Evolutionary conservation across 2,329 filamentous ascomycete genomes (phyloP).

Genomic region (Chaetomium sp.): DNA sequence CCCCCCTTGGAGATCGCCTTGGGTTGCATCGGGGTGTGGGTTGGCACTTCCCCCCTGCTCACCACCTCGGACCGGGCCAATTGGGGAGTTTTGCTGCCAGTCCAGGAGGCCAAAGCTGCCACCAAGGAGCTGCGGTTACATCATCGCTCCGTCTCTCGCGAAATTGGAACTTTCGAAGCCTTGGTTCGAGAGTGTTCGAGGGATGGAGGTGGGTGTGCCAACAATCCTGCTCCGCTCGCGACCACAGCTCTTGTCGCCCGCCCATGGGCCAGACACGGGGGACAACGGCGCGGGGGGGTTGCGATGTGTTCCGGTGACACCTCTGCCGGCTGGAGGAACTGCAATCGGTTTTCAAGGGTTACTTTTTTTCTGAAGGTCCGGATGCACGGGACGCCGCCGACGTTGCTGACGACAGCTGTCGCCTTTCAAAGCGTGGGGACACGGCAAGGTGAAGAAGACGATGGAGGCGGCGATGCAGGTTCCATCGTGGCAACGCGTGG

Average conservation of each 20-base stretch:
- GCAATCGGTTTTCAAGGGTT: background rate
- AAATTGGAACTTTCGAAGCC: constrained; percentile 11
- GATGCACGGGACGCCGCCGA: constrained; percentile 1
- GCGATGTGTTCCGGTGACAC: background rate
- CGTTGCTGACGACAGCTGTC: background rate
- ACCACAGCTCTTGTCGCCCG: background rate
- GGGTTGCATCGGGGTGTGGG: constrained; percentile 20
- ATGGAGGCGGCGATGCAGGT: constrained; percentile 16
- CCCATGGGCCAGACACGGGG: background rate
- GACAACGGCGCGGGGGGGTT: background rate
- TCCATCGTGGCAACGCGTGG: constrained; percentile 26
- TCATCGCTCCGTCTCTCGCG: background rate
- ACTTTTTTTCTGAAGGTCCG: background rate
- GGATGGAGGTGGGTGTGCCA: background rate
- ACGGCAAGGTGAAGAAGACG: background rate
- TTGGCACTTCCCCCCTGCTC: constrained; percentile 3
- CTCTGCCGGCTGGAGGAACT: background rate
- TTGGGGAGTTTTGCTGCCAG: constrained; percentile 9
- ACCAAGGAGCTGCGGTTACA: constrained; percentile 6
- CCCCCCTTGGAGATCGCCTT: constrained; percentile 20
- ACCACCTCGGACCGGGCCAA: background rate
- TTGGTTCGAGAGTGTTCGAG: background rate
- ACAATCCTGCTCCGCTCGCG: background rate
- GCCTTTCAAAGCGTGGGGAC: background rate
- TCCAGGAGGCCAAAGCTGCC: background rate